These are phyloP conservation scores for Przewalskia tangutica DNA, from an alignment of 257 asterid species.

Conservation along the genomic window DNA sequence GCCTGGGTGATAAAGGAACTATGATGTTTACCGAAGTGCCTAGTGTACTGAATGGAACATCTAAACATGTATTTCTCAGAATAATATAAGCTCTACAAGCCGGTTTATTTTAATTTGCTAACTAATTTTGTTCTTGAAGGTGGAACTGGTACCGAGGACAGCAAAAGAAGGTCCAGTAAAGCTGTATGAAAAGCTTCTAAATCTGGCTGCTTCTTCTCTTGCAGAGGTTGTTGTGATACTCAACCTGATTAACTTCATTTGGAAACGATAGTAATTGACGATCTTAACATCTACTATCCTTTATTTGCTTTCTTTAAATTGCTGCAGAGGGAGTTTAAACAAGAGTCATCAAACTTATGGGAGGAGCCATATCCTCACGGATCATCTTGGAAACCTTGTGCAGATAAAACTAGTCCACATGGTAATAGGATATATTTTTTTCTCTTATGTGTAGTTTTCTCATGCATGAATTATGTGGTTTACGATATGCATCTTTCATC, in stretches of 20 bases:
- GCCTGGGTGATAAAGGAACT: no score
- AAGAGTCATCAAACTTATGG: slow-evolving; percentile 51
- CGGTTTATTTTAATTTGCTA: not conserved
- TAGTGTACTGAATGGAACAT: not conserved
- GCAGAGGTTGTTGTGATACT: slow-evolving; percentile 43
- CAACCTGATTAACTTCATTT: not conserved
- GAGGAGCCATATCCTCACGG: slow-evolving; percentile 50
- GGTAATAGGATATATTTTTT: slow-evolving; percentile 20
- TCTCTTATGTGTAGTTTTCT: not conserved
- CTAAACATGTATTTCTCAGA: not conserved
- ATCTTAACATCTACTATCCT: not conserved
- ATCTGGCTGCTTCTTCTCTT: slow-evolving; percentile 61
- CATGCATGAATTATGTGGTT: not conserved
- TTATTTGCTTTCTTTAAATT: not conserved
- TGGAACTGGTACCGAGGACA: not conserved
- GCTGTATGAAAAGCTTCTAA: slow-evolving; percentile 55
- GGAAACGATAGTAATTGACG: not conserved
- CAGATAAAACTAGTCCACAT: slow-evolving; percentile 35
- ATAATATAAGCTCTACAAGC: not conserved
- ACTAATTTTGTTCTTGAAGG: slow-evolving; percentile 19
- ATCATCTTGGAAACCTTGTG: slow-evolving; percentile 74
- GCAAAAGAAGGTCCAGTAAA: slow-evolving; percentile 17
- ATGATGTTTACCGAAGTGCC: not conserved
- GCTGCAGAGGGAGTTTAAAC: slow-evolving; percentile 39
- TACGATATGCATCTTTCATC: not conserved